A percentile compares a stretch with the other conserved stretches of the same genome.
Evolutionary conservation across 169 alveolate species (phyloP).

Genomic region (Plasmodium ovale): DNA sequence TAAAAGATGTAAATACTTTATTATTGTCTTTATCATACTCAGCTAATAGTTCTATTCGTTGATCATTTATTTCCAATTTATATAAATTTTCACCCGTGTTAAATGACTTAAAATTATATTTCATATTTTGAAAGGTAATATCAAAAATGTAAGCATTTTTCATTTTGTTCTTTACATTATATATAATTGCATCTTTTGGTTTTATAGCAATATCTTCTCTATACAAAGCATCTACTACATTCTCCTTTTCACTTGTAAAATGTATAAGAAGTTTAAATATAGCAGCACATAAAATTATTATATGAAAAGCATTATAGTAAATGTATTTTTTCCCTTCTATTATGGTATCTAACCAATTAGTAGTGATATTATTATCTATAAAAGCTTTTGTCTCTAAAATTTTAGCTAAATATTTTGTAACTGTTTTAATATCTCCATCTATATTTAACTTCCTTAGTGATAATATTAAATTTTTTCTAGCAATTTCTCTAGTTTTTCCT

Average conservation of each 20-base stretch:
- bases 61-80: conserved; percentile 44
- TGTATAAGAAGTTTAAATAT: conserved; percentile 41
- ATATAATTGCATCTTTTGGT: background rate
- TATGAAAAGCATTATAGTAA: conserved; percentile 45
- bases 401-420: conserved; percentile 81
- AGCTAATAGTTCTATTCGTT: conserved; percentile 61
- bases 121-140: conserved; percentile 50
- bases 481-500: conserved; percentile 86
- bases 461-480: conserved; percentile 82
- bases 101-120: conserved; percentile 41
- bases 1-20: conserved; percentile 48
- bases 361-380: conserved; percentile 75
- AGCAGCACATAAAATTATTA: conserved; percentile 66
- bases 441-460: conserved; percentile 83
- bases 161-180: background rate
- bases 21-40: conserved; percentile 62
- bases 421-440: conserved; percentile 87
- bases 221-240: conserved; percentile 22
- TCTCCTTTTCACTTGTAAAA: conserved; percentile 59
- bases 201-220: conserved; percentile 68
- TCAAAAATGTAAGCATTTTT: conserved; percentile 37
- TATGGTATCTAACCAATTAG: conserved; percentile 71
- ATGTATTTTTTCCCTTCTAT: conserved; percentile 45
- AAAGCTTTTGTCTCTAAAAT: conserved; percentile 84
- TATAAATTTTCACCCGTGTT: conserved; percentile 72